Evolutionary conservation across 2,329 filamentous ascomycete species (phyloP).

Genomic region (Hypoxylon sp.): DNA sequence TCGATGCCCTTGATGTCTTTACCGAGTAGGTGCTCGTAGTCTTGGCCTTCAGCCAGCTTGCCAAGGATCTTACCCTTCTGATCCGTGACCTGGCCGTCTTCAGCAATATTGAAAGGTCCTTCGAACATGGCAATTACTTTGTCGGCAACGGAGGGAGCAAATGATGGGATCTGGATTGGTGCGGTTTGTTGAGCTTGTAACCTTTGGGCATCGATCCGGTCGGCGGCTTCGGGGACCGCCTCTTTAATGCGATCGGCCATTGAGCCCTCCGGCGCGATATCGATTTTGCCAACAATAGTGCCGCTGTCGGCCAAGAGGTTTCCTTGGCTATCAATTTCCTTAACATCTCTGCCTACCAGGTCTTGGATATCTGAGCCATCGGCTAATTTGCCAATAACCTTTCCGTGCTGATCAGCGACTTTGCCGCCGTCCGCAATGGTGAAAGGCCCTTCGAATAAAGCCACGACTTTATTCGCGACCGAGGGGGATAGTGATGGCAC

Average conservation of each 20-base stretch:
- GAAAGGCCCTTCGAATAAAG: conserved; percentile 65
- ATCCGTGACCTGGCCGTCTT: conserved; percentile 65
- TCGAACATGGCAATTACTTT: conserved; percentile 55
- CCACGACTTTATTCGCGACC: conserved; percentile 59
- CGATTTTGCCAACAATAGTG: conserved; percentile 73
- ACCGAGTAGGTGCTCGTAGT: conserved; percentile 58
- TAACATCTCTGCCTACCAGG: conserved; percentile 73
- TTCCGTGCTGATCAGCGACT: conserved; percentile 70
- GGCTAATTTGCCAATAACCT: conserved; percentile 66
- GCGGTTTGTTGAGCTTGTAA: conserved; percentile 34
- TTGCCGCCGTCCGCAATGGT: conserved; percentile 68
- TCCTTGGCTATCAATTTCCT: conserved; percentile 75
- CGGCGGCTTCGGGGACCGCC: conserved; percentile 52
- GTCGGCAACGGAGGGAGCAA: conserved; percentile 53
- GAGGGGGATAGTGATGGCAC: conserved; percentile 62
- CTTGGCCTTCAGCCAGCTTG: conserved; percentile 53
- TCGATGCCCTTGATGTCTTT: conserved; percentile 79
- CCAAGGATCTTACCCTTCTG: conserved; percentile 60
- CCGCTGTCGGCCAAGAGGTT: conserved; percentile 76
- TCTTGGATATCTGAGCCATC: conserved; percentile 53
- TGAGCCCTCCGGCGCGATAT: conserved; percentile 64
- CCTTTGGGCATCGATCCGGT: conserved; percentile 62
- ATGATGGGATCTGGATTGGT: conserved; percentile 53
- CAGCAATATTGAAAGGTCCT: conserved; percentile 59
- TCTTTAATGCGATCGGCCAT: conserved; percentile 54